Percentiles rank a stretch among this genome's conserved stretches.
Evolutionary conservation across 2,329 filamentous ascomycete genomes (phyloP).

Genomic region (Trichoderma oligosporum): DNA sequence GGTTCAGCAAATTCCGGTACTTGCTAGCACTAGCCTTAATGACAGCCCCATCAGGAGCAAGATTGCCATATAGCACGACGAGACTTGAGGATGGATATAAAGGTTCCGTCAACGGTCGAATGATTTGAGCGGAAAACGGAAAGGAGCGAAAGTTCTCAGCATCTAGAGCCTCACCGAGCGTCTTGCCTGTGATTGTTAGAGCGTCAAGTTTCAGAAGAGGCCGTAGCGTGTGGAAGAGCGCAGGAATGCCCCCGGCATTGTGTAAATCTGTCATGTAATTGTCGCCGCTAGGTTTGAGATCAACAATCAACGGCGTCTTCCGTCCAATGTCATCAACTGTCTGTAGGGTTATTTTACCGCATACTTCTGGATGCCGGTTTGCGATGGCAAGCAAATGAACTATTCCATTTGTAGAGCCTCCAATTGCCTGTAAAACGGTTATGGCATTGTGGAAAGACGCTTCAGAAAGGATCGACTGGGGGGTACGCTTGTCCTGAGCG

Average conservation of each 20-base stretch:
- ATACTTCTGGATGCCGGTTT: slow-evolving; percentile 65
- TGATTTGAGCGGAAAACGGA: slow-evolving; percentile 41
- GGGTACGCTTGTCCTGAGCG: slow-evolving; percentile 63
- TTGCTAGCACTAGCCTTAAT: slow-evolving; percentile 87
- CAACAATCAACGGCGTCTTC: slow-evolving; percentile 74
- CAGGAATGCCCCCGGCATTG: slow-evolving; percentile 72
- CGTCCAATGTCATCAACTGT: slow-evolving; percentile 76
- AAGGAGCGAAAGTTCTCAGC: slow-evolving; percentile 58
- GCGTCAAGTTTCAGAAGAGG: slow-evolving; percentile 74
- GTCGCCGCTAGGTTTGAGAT: slow-evolving; percentile 80
- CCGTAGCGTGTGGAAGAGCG: slow-evolving; percentile 73
- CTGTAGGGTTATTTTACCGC: slow-evolving; percentile 62
- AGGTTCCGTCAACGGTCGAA: slow-evolving; percentile 60
- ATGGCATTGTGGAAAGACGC: slow-evolving; percentile 80
- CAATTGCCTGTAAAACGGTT: slow-evolving; percentile 80
- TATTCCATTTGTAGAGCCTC: slow-evolving; percentile 80
- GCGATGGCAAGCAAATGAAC: slow-evolving; percentile 85
- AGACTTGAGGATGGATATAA: slow-evolving; percentile 76
- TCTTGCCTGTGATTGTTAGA: slow-evolving; percentile 78
- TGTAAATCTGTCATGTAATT: slow-evolving; percentile 91
- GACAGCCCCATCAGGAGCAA: slow-evolving; percentile 78
- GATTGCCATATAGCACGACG: slow-evolving; percentile 77
- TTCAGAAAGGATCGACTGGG: slow-evolving; percentile 67
- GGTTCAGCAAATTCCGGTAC: slow-evolving; percentile 55
- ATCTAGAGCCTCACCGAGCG: slow-evolving; percentile 74